phyloP scores from a whole-genome alignment of 2,329 filamentous ascomycete genomes.

The Botryotinia calthae region DNA sequence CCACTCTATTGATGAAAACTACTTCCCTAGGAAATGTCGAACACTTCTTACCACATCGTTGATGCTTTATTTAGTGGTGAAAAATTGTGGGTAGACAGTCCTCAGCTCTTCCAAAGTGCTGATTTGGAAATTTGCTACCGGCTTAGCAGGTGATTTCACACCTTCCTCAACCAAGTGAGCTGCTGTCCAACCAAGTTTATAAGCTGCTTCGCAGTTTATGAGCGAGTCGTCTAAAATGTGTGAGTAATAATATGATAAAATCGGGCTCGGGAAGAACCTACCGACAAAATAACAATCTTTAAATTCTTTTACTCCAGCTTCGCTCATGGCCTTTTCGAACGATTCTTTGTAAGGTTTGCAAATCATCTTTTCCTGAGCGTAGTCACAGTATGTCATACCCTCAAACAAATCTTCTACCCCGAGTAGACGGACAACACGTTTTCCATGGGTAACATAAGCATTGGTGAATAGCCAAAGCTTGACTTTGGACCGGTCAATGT shows the following conservation, averaged over 20 bases:
- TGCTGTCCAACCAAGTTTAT: constrained; percentile 79
- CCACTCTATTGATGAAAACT: background rate
- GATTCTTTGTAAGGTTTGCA: constrained; percentile 85
- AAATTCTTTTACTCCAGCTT: constrained; percentile 67
- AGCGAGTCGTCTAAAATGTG: constrained; percentile 72
- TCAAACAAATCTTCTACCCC: constrained; percentile 88
- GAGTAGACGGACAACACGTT: constrained; percentile 75
- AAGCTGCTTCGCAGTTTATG: constrained; percentile 74
- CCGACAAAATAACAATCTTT: constrained; percentile 90
- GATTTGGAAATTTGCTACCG: constrained; percentile 73
- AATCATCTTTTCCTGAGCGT: constrained; percentile 66
- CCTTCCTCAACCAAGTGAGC: constrained; percentile 82
- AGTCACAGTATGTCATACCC: constrained; percentile 93
- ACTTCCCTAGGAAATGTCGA: constrained; percentile 2
- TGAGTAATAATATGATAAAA: constrained; percentile 12
- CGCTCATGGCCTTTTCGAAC: constrained; percentile 84
- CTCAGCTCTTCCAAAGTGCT: constrained; percentile 72
- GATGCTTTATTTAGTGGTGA: constrained; percentile 54
- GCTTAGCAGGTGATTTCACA: constrained; percentile 59
- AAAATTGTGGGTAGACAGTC: constrained; percentile 76
- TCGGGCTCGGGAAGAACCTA: constrained; percentile 46
- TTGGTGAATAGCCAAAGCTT: constrained; percentile 95
- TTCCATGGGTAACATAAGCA: constrained; percentile 86
- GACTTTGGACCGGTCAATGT: constrained; percentile 80
- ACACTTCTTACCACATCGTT: background rate